Base-by-base conservation (phyloP, 148 eudicot genomes). In the Fagopyrum esculentum region DNA sequence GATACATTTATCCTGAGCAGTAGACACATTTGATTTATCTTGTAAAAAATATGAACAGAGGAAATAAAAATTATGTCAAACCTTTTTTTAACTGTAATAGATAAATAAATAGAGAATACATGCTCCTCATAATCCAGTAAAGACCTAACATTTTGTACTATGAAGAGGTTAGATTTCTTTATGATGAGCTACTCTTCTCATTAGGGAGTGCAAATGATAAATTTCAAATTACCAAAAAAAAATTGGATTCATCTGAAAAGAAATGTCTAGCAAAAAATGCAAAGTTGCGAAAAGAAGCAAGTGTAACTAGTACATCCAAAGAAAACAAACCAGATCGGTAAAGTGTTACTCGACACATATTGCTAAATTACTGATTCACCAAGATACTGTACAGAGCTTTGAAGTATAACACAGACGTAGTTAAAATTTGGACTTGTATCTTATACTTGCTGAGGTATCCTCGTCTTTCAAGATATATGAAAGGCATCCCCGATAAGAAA, bases 401-500 rank as follows among this genome's bases (percentile, higher is more conserved):
- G 0, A 70, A 17, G 29, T 45, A 12, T 49, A 17, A 26, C 29
- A 45, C 35, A 48, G n/a, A 3, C 4, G 45, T 45, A 46, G 51
- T 11, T 71, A 46, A 50, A 45, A 29, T 45, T 47, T 49, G 50
- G 69, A 94, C 98, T 97, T 94, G 98, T 81, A 94, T 94, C 85
- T 94, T 94, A 82, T 89, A 91, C 84, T 94, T 90, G 93, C 88
- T 85, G 79, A 94, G 81, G 85, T 87, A 91, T 80, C 98, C 97
- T 54, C 80, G 85, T 82, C 93, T 91, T 84, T 94, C 98, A 76
- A 94, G 73, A 77, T 54, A 85, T 59, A 94, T 87, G 73, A 91
- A 94, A 71, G 98, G 98, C 73, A 94, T 88, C 54, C 98, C 98
- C 4, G 97, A 88, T 75, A 94, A 82, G 86, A 94, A 94, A 81